Percentiles rank a stretch among this genome's conserved stretches.
These are phyloP conservation scores for Syncephalastrum sp. DNA, from an alignment of 371 early-diverging fungal species.

Conservation along the genomic window DNA sequence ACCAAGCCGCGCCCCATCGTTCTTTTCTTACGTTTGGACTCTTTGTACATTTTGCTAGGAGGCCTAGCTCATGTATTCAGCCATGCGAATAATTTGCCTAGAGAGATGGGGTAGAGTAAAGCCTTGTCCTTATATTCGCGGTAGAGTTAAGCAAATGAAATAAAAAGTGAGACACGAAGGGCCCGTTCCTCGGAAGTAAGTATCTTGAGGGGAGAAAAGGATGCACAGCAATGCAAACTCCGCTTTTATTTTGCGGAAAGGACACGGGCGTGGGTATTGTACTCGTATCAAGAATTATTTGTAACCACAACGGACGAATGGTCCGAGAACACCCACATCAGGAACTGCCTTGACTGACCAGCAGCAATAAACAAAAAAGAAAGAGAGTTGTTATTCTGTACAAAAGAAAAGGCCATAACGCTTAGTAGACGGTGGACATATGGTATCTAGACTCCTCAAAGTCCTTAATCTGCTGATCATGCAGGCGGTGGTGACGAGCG, in stretches of 20 bases:
- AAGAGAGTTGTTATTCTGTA: conserved; percentile 3
- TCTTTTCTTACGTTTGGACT: too few relatives aligned
- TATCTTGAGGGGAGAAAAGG: too few relatives aligned
- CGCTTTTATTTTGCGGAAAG: too few relatives aligned
- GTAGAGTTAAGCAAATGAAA: too few relatives aligned
- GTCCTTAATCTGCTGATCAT: conserved; percentile 54
- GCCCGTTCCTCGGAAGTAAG: too few relatives aligned
- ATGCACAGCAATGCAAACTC: too few relatives aligned
- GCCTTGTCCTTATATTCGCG: background rate
- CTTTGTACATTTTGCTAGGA: background rate
- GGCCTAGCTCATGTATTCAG: background rate
- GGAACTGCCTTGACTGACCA: background rate
- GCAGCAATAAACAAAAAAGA: background rate
- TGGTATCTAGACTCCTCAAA: conserved; percentile 51
- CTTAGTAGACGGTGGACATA: conserved; percentile 50
- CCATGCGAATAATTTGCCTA: background rate
- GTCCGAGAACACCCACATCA: too few relatives aligned
- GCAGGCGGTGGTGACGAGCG: conserved; percentile 49
- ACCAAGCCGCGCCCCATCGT: too few relatives aligned
- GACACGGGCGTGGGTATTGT: too few relatives aligned
- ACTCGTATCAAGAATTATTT: background rate
- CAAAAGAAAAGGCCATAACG: conserved; percentile 3
- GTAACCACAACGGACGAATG: conserved; percentile 1
- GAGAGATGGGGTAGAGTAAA: background rate
- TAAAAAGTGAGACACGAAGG: too few relatives aligned